A percentile compares a stretch with the other conserved stretches of the same genome.
Conservation (phyloP, 2,329 filamentous ascomycete genomes). For the Diaporthe sp. region DNA sequence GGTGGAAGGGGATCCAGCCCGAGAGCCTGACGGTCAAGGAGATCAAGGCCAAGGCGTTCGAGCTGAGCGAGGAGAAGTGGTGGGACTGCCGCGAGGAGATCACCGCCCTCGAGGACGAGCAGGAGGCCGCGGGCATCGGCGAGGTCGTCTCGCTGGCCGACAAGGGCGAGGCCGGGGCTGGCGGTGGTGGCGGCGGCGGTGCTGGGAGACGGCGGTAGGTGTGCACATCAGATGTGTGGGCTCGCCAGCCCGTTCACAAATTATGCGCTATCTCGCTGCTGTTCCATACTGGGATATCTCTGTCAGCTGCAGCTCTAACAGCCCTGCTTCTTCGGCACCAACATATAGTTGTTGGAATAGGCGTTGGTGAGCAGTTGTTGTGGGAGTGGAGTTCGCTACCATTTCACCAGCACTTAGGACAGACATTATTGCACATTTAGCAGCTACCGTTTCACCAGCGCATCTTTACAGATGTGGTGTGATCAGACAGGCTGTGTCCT, state of each 20-base stretch:
- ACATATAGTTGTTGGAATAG: not conserved
- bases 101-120: constrained; percentile 90
- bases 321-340: not conserved
- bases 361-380: not conserved
- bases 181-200: constrained; percentile 55
- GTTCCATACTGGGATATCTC: not conserved
- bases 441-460: not conserved
- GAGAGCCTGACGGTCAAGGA: constrained; percentile 87
- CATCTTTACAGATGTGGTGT: not conserved
- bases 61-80: constrained; percentile 95
- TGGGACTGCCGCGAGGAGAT: constrained; percentile 98
- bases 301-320: not conserved
- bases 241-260: not conserved
- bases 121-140: constrained; percentile 94
- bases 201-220: constrained; percentile 44
- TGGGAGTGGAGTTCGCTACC: not conserved
- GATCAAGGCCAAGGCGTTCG: constrained; percentile 91
- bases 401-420: not conserved
- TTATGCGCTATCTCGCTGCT: too few relatives aligned
- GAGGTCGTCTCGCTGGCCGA: constrained; percentile 93
- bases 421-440: not conserved
- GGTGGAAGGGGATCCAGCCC: constrained; percentile 75
- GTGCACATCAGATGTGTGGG: not conserved
- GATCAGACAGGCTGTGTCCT: not conserved
- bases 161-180: constrained; percentile 69